Conservation (phyloP, 345 rosid species). For the Eucalyptus sp. region DNA sequence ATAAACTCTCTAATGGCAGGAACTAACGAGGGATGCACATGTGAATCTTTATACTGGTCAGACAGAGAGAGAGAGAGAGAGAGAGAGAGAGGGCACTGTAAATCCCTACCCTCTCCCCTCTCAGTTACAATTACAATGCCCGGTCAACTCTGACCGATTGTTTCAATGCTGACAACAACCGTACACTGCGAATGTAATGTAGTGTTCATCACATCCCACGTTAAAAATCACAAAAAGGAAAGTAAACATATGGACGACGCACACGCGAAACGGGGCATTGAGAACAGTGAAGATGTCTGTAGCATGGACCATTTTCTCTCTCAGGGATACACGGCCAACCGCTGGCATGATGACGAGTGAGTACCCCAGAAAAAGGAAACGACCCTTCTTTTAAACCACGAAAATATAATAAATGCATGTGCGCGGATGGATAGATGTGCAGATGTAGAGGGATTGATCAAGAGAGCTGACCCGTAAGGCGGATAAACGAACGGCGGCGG, state of each 20-base stretch:
- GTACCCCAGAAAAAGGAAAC: background rate
- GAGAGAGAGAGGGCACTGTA: background rate
- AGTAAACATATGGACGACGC: background rate
- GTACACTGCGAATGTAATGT: background rate
- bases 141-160: background rate
- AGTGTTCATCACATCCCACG: background rate
- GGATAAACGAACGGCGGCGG: slow-evolving; percentile 36
- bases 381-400: background rate
- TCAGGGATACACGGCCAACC: background rate
- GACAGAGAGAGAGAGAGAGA: background rate
- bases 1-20: background rate
- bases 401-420: background rate
- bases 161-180: background rate
- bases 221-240: background rate
- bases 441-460: background rate
- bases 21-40: background rate
- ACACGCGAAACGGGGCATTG: background rate
- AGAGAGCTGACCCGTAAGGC: slow-evolving; percentile 41
- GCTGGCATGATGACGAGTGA: background rate
- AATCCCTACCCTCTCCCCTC: background rate
- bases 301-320: background rate
- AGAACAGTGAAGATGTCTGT: background rate
- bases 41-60: background rate
- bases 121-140: background rate
- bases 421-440: background rate